phyloP scores from a whole-genome alignment of 192 early-diverging fungal species.

The Coemansia sp. region DNA sequence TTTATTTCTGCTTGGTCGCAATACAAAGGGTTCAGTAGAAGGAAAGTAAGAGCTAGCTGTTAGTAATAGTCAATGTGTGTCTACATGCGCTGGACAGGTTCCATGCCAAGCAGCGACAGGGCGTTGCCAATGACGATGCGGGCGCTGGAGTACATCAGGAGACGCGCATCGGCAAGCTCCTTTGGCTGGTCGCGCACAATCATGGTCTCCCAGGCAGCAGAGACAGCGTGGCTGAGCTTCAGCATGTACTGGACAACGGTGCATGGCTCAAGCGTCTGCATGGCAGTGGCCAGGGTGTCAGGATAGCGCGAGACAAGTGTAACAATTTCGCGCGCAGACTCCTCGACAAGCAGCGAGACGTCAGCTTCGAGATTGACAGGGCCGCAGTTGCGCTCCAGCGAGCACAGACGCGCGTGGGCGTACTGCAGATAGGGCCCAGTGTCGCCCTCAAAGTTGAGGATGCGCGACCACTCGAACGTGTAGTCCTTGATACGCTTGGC shows the following conservation, averaged over 20 bases:
- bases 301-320: conserved; percentile 81
- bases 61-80: too few species aligned
- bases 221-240: conserved; percentile 79
- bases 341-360: conserved; percentile 69
- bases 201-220: conserved; percentile 73
- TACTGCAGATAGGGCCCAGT: conserved; percentile 99
- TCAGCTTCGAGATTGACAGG: conserved; percentile 66
- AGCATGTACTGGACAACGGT: conserved; percentile 83
- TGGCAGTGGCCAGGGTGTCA: conserved; percentile 72
- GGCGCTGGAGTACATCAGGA: conserved; percentile 85
- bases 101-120: conserved; percentile 78
- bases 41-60: not conserved
- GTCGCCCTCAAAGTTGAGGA: conserved; percentile 96
- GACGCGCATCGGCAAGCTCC: conserved; percentile 80
- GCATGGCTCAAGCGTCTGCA: conserved; percentile 77
- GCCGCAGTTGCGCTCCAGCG: conserved; percentile 84
- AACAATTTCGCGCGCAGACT: conserved; percentile 70
- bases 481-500: conserved; percentile 95
- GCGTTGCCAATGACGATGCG: conserved; percentile 85
- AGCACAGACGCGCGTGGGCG: conserved; percentile 95
- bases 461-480: conserved; percentile 86
- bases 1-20: too few species aligned
- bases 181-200: conserved; percentile 72
- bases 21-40: not conserved
- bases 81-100: conserved; percentile 92